Evolutionary conservation across 2,329 filamentous ascomycete genomes (phyloP).

Genomic region (Biscogniauxia marginata): DNA sequence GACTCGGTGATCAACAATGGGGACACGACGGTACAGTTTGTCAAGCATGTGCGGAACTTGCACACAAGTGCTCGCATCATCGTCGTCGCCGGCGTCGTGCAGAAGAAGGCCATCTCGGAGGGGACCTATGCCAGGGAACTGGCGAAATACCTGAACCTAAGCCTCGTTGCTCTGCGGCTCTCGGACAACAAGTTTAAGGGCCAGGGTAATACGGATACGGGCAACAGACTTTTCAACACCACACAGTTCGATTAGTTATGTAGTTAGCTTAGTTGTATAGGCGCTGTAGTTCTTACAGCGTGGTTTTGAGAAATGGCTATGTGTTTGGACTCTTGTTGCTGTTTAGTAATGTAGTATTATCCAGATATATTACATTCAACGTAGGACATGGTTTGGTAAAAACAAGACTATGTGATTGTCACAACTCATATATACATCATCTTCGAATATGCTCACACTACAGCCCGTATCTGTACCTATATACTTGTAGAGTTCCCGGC

Average conservation of each 20-base stretch:
- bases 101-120: constrained; percentile 33
- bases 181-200: constrained; percentile 58
- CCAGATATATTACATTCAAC: too few relatives aligned
- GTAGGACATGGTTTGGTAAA: too few relatives aligned
- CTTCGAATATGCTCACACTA: too few relatives aligned
- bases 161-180: constrained; percentile 50
- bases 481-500: too few relatives aligned
- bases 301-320: too few relatives aligned
- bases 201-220: constrained; percentile 53
- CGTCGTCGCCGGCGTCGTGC: constrained; percentile 45
- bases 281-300: too few relatives aligned
- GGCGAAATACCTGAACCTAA: constrained; percentile 28
- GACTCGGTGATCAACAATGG: constrained; percentile 63
- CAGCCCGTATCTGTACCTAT: too few relatives aligned
- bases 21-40: constrained; percentile 47
- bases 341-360: too few relatives aligned
- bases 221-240: constrained; percentile 59
- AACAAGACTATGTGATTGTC: too few relatives aligned
- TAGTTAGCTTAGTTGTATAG: too few relatives aligned
- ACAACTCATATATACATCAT: too few relatives aligned
- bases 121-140: constrained; percentile 7
- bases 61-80: constrained; percentile 32
- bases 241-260: constrained; percentile 38
- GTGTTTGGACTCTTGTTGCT: too few relatives aligned
- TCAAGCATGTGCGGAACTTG: constrained; percentile 44